Evolutionary conservation across 352 stramenopile genomes (phyloP), one percentile per base, ranked within the genome.

Genomic region (Pythium brassicae): DNA sequence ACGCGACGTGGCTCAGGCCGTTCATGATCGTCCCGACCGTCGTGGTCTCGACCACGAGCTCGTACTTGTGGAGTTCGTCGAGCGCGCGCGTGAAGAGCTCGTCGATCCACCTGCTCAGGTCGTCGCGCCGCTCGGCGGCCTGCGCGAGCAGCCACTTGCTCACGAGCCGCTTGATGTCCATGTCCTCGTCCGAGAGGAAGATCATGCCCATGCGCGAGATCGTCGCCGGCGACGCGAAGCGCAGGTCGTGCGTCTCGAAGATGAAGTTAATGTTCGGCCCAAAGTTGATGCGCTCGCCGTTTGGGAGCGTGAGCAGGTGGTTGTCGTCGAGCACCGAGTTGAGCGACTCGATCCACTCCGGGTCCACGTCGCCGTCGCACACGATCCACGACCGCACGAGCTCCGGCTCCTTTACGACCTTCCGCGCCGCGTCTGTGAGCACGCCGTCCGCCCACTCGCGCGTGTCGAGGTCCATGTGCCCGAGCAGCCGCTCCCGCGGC

Each of bases 311-410:
- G 10, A 99, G 77, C 26, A 99, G 56, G 53, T 98, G 87, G 64
- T 99, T 99, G 65, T 99, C 96, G 45, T 98, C 95, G 2, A 98
- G 58, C 2, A 98, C 95, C 0, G 90, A 98, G 62, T 98, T 98
- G 0, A 98, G 65, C 22, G 80, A 96, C 68, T 98, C 95, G 56
- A 98, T 98, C 95, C 95, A 98, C 61, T 98, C 92, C 0, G 95
- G 91, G 59, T 98, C 95, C 17, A 98, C 93, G 53, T 98, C 94
- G 8, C 95, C 95, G 58, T 98, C 95, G 56, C 89, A 98, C 27
- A 98, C 85, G 43, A 98, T 96, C 95, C 95, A 98, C 1, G 85
- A 97, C 4, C 86, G 85, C 4, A 97, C 86, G 17, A 89, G 71
- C 25, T 83, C 70, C 0, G 92, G 81, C 39, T 97, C 92, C 59